A percentile compares a stretch with the other conserved stretches of the same genome.
These are phyloP conservation scores for Adansonia grandidieri DNA, from an alignment of 441 rosid genomes.

Conservation along the genomic window DNA sequence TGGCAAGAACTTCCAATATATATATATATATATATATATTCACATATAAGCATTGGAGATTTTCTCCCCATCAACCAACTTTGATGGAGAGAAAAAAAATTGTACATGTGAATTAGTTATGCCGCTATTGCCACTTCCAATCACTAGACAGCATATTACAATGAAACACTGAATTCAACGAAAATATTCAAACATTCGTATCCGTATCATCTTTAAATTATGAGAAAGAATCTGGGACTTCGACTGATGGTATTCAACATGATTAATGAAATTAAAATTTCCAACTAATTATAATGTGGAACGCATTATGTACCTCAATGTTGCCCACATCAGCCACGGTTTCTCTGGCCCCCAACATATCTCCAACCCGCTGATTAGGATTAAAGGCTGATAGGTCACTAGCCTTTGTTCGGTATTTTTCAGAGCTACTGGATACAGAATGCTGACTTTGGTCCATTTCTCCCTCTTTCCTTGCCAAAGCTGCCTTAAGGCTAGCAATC, in stretches of 20 bases:
- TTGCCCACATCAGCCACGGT: constrained; percentile 72
- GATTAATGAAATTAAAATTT: not conserved
- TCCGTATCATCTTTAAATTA: not conserved
- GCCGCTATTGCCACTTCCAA: not conserved
- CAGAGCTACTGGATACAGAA: constrained; percentile 60
- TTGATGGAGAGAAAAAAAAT: not conserved
- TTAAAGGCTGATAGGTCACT: constrained; percentile 46
- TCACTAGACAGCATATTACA: constrained; percentile 5
- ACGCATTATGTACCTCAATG: constrained; percentile 59
- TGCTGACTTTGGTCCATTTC: constrained; percentile 50
- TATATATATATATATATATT: too few species aligned
- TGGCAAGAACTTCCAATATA: not conserved
- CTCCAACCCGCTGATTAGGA: constrained; percentile 44
- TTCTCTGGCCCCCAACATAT: constrained; percentile 46
- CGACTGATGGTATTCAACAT: not conserved
- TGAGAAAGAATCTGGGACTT: not conserved
- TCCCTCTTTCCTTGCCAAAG: constrained; percentile 72
- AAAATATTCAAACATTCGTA: too few species aligned
- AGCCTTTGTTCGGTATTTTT: constrained; percentile 59
- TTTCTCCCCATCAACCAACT: not conserved
- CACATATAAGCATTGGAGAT: not conserved
- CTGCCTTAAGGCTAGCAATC: constrained; percentile 86
- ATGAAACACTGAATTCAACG: not conserved
- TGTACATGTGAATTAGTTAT: not conserved
- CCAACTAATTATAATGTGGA: not conserved